Percentiles rank a stretch among this genome's conserved stretches.
These are phyloP conservation scores for Xylaria sp. DNA, from an alignment of 2,329 filamentous ascomycete species.

Conservation along the genomic window DNA sequence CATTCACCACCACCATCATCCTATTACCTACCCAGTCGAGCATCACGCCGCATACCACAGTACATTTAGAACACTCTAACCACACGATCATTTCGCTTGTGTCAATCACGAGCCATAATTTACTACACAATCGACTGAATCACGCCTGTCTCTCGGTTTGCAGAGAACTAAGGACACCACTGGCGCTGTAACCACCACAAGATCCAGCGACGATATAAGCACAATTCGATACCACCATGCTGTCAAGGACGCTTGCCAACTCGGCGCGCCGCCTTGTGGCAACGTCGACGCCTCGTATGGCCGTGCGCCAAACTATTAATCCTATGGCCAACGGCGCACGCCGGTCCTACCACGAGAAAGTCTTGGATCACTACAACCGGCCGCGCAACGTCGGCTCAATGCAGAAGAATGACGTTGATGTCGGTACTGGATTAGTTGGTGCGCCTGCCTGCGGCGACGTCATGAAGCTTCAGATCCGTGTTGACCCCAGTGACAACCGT, in stretches of 20 bases:
- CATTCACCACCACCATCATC: slow-evolving; percentile 23
- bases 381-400: slow-evolving; percentile 83
- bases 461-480: slow-evolving; percentile 91
- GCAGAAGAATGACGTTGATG: slow-evolving; percentile 75
- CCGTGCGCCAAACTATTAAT: slow-evolving; percentile 55
- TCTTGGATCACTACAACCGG: slow-evolving; percentile 84
- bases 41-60: background rate
- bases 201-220: slow-evolving; percentile 12
- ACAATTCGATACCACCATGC: slow-evolving; percentile 51
- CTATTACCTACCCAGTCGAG: slow-evolving; percentile 6
- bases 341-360: slow-evolving; percentile 65
- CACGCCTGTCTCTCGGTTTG: slow-evolving; percentile 3
- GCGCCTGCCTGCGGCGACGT: slow-evolving; percentile 93
- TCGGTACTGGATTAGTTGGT: slow-evolving; percentile 81
- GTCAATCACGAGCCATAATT: slow-evolving; percentile 19
- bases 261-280: slow-evolving; percentile 56
- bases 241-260: slow-evolving; percentile 56
- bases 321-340: slow-evolving; percentile 54
- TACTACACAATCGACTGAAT: background rate
- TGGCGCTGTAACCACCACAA: background rate
- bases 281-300: slow-evolving; percentile 54
- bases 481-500: slow-evolving; percentile 77
- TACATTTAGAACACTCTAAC: slow-evolving; percentile 1
- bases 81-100: background rate
- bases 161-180: slow-evolving; percentile 11